These are phyloP conservation scores for Fusarium illudens DNA, from an alignment of 2,329 filamentous ascomycete genomes.

Conservation along the genomic window DNA sequence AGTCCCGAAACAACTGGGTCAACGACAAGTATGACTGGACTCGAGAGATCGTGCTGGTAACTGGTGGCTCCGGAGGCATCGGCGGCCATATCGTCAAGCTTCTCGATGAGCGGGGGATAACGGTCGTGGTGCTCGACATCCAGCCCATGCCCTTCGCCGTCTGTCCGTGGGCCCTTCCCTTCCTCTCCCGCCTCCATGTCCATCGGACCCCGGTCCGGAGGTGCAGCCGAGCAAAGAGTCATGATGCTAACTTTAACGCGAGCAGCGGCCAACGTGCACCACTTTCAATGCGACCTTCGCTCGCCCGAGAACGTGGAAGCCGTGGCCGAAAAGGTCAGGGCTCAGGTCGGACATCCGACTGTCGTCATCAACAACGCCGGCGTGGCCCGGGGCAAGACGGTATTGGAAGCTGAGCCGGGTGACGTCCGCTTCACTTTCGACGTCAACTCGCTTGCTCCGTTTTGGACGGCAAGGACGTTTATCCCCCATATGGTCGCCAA, in stretches of 20 bases:
- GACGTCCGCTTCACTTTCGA: constrained; percentile 74
- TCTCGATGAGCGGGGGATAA: constrained; percentile 70
- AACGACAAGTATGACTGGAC: constrained; percentile 67
- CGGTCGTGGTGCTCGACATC: constrained; percentile 76
- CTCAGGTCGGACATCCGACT: constrained; percentile 69
- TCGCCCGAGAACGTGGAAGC: constrained; percentile 61
- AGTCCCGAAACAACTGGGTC: constrained; percentile 49
- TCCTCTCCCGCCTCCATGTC: not conserved
- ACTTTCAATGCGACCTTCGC: constrained; percentile 76
- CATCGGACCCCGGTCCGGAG: not conserved
- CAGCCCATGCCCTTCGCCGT: constrained; percentile 65
- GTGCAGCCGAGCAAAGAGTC: not conserved
- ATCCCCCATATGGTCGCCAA: constrained; percentile 68
- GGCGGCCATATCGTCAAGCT: constrained; percentile 71
- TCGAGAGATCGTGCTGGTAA: constrained; percentile 76
- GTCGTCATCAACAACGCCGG: constrained; percentile 79
- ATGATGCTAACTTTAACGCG: constrained; percentile 15
- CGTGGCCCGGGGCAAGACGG: constrained; percentile 66
- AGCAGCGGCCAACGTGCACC: constrained; percentile 63
- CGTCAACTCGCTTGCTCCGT: constrained; percentile 75
- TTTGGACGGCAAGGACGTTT: constrained; percentile 72
- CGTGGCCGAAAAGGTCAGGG: constrained; percentile 62
- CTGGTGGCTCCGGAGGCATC: constrained; percentile 78
- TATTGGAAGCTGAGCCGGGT: constrained; percentile 65
- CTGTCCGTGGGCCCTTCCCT: constrained; percentile 48